These are phyloP conservation scores for Populus hybrid DNA, from an alignment of 441 rosid genomes.

Conservation along the genomic window DNA sequence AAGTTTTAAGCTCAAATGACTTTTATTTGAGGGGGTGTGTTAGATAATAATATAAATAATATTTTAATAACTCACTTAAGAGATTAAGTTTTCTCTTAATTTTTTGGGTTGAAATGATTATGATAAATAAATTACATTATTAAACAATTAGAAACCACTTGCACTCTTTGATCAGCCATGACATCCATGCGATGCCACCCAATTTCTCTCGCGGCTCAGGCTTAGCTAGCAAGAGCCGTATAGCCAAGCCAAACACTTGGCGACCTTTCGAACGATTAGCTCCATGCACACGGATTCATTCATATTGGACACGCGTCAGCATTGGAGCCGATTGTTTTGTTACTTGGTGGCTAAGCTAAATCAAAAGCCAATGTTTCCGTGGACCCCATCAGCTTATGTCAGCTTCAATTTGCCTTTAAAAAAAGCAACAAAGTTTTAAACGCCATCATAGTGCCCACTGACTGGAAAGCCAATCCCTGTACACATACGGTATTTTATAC, in stretches of 20 bases:
- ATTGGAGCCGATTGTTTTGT: constrained; percentile 25
- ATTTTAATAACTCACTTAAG: too few relatives aligned
- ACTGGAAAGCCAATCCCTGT: constrained; percentile 39
- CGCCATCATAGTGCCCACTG: constrained; percentile 44
- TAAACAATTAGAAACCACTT: not conserved
- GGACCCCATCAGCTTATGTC: constrained; percentile 28
- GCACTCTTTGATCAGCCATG: not conserved
- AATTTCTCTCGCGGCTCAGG: not conserved
- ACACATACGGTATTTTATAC: constrained; percentile 4
- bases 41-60: too few relatives aligned
- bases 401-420: constrained; percentile 1
- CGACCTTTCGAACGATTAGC: constrained; percentile 18
- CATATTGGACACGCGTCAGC: constrained; percentile 3
- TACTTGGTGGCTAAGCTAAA: constrained; percentile 60
- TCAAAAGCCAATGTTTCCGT: constrained; percentile 5
- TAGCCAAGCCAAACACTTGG: constrained; percentile 15
- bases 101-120: too few relatives aligned
- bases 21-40: too few relatives aligned
- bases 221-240: not conserved
- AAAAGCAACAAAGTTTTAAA: constrained; percentile 9
- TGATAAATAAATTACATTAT: too few relatives aligned
- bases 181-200: not conserved
- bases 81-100: too few relatives aligned
- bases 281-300: constrained; percentile 9
- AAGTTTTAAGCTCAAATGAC: too few relatives aligned